A percentile compares a stretch with the other conserved stretches of the same genome.
phyloP scores from a whole-genome alignment of 2,329 filamentous ascomycete species.

The Sporothrix curviconia region DNA sequence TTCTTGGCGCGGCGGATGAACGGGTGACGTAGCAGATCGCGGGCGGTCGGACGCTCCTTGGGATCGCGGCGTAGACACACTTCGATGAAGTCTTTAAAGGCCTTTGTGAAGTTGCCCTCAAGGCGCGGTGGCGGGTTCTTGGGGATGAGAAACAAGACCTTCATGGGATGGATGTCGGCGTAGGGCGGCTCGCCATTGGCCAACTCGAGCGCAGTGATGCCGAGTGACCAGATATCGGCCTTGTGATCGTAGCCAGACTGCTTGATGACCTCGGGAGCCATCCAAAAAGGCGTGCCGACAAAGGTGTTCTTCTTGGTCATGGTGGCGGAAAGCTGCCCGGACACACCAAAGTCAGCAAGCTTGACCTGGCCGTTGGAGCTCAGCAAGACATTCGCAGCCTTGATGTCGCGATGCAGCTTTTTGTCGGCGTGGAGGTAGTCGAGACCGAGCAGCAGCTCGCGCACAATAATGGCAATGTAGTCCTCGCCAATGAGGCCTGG shows the following conservation, averaged over 20 bases:
- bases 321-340: slow-evolving; percentile 88
- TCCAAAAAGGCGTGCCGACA: slow-evolving; percentile 98
- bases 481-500: slow-evolving; percentile 86
- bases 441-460: slow-evolving; percentile 80
- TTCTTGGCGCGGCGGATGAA: slow-evolving; percentile 91
- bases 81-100: slow-evolving; percentile 79
- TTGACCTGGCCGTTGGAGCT: slow-evolving; percentile 92
- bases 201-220: slow-evolving; percentile 87
- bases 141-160: slow-evolving; percentile 91
- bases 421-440: slow-evolving; percentile 93
- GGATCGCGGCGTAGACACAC: slow-evolving; percentile 84
- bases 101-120: slow-evolving; percentile 72
- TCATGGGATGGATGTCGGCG: slow-evolving; percentile 97
- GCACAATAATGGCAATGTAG: slow-evolving; percentile 92
- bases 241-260: slow-evolving; percentile 97
- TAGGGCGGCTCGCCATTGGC: slow-evolving; percentile 91
- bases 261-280: slow-evolving; percentile 98
- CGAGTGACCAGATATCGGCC: slow-evolving; percentile 94
- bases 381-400: slow-evolving; percentile 90
- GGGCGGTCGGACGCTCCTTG: slow-evolving; percentile 77
- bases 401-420: slow-evolving; percentile 94
- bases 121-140: slow-evolving; percentile 84
- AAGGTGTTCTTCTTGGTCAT: slow-evolving; percentile 99
- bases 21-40: slow-evolving; percentile 78
- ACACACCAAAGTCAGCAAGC: slow-evolving; percentile 93